Evolutionary conservation across 2,329 filamentous ascomycete genomes (phyloP), one percentile per base, ranked within the genome.

Genomic region (Epichloe coenophiala): DNA sequence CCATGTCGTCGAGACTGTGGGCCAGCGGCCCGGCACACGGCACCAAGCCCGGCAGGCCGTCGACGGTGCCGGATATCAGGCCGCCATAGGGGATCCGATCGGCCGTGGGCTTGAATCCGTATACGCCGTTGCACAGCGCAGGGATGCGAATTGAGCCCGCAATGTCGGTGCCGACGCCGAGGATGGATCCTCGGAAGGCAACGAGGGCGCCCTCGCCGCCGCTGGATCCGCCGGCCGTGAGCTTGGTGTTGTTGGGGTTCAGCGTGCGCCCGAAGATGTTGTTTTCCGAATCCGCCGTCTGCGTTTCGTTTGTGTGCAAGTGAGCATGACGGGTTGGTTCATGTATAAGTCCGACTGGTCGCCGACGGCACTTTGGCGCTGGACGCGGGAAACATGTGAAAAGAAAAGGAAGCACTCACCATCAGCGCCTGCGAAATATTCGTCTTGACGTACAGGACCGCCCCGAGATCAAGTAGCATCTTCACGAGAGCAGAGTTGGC

Each of bases 351-450:
- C 4, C 7, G 27, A 9, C 27, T 31, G 27, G 27, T 31, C 27
- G 27, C 27, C 27, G 7, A 8, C 27, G 27, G 8, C 4, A 1
- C 27, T 11, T 31, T 31, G 27, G 27, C 15, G 19, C 15, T 45
- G 13, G 1, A 5, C n/a, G 19, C 12, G 21, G 11, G 12, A 36
- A 21, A 17, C 12, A 37, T 8, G 21, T 27, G 5, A 11, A 23
- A 1, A 23, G 8, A 12, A 31, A 35, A 36, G 12, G 39, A 15
- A 8, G 3, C 17, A 21, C 47, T 41, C 39, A 79, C 75, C 53
- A 82, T 81, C 79, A 84, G 81, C 63, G 77, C 77, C 13, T 79
- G 81, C 0, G 75, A 72, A 6, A 77, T 63, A 53, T 72, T 76
- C 4, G 75, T 77, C 63, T 78, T 63, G 58, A 55, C 58, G 36